These are phyloP conservation scores for Breynia disticha DNA, from an alignment of 441 rosid species.

Conservation along the genomic window DNA sequence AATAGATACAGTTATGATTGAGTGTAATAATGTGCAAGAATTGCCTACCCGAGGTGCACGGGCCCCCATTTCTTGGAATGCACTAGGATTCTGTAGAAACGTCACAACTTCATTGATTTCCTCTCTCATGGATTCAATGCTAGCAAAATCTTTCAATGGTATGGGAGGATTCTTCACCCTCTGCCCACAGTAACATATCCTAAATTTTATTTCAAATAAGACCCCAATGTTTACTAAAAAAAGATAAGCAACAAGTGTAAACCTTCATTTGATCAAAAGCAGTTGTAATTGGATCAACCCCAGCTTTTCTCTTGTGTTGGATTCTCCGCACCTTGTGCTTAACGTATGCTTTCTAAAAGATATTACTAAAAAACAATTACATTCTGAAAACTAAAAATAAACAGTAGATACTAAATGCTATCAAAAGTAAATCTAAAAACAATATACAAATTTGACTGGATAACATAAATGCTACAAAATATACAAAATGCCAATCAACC, in stretches of 20 bases:
- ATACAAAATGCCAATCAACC: too few species aligned
- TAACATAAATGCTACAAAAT: too few species aligned
- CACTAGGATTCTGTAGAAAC: constrained; percentile 83
- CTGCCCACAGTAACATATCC: constrained; percentile 28
- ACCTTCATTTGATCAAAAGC: constrained; percentile 96
- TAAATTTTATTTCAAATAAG: constrained; percentile 7
- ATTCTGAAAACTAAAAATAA: constrained; percentile 9
- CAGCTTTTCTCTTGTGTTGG: constrained; percentile 64
- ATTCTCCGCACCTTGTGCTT: constrained; percentile 47
- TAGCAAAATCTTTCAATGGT: constrained; percentile 77
- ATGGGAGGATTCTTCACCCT: constrained; percentile 97
- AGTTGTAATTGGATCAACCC: constrained; percentile 74
- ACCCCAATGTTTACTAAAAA: constrained; percentile 6
- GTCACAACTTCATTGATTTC: constrained; percentile 97
- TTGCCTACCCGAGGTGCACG: constrained; percentile 85
- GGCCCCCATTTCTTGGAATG: constrained; percentile 97
- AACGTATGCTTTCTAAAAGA: constrained; percentile 65
- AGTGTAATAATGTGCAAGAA: constrained; percentile 8
- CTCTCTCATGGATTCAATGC: constrained; percentile 93
- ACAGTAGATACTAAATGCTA: too few species aligned
- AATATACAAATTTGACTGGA: too few species aligned
- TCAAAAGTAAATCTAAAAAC: too few species aligned
- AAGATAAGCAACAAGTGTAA: constrained; percentile 6
- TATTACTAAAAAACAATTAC: constrained; percentile 13
- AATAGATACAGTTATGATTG: not conserved